Percentiles rank a stretch among this genome's conserved stretches.
These are phyloP conservation scores for Blastobotrys capitulatus DNA, from an alignment of 1,139 yeast species.

Conservation along the genomic window DNA sequence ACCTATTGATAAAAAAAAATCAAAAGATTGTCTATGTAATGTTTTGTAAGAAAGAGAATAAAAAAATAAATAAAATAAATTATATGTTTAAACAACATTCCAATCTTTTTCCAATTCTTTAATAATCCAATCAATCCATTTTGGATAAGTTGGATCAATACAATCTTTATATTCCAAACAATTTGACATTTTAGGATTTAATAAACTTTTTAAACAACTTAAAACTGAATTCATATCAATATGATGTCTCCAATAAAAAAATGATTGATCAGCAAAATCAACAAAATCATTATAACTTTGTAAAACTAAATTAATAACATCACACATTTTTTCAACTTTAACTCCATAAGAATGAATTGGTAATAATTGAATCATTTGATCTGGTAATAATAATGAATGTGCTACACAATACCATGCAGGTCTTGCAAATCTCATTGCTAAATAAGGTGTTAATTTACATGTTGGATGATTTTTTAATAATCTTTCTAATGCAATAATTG, in stretches of 20 bases:
- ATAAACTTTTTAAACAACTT: neutral
- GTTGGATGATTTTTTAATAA: neutral
- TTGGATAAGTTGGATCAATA: constrained; percentile 1
- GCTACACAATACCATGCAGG: constrained; percentile 15
- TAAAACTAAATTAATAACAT: neutral
- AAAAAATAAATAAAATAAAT: neutral
- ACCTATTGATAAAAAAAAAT: too few species aligned
- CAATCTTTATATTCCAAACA: neutral
- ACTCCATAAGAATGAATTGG: neutral
- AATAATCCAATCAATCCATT: constrained; percentile 5
- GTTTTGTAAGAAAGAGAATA: too few species aligned
- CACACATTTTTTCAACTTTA: constrained; percentile 7
- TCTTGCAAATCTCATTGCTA: constrained; percentile 5
- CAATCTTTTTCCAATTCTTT: constrained; percentile 3
- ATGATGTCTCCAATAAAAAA: constrained; percentile 17
- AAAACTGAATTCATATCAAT: constrained; percentile 12
- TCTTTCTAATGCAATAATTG: neutral
- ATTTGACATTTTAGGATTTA: neutral
- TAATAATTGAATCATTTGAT: constrained; percentile 2
- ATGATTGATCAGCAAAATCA: neutral
- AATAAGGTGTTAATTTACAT: neutral
- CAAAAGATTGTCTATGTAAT: too few species aligned
- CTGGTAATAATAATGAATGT: constrained; percentile 5
- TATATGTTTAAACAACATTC: neutral
- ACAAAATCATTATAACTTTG: constrained; percentile 1